Evolutionary conservation across 2,329 filamentous ascomycete species (phyloP).

Genomic region (Verticillium dahliae): DNA sequence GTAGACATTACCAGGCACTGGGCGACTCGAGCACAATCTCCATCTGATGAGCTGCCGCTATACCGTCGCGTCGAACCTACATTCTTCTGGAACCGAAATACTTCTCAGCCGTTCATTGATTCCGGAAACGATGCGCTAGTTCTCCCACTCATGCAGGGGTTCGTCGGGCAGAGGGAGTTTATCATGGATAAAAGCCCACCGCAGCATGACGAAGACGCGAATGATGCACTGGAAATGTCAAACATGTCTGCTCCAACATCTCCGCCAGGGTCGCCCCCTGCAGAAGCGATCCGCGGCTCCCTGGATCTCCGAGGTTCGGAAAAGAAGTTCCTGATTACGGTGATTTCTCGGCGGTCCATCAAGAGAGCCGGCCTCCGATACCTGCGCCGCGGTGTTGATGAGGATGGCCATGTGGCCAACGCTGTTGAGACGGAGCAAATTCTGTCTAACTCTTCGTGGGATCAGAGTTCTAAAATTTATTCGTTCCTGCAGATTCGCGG

Average conservation of each 20-base stretch:
- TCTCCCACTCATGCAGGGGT: slow-evolving; percentile 86
- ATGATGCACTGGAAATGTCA: slow-evolving; percentile 40
- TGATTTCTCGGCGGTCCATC: slow-evolving; percentile 84
- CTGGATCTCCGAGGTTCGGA: slow-evolving; percentile 41
- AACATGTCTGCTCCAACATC: slow-evolving; percentile 26
- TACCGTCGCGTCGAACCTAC: slow-evolving; percentile 66
- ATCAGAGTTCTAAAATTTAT: slow-evolving; percentile 55
- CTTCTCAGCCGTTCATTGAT: slow-evolving; percentile 68
- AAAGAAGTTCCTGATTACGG: slow-evolving; percentile 67
- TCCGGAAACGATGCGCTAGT: slow-evolving; percentile 65
- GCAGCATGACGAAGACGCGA: slow-evolving; percentile 39
- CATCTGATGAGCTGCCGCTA: slow-evolving; percentile 50
- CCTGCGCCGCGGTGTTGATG: slow-evolving; percentile 81
- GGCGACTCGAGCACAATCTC: slow-evolving; percentile 30
- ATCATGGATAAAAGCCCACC: slow-evolving; percentile 58
- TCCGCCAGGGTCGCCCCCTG: slow-evolving; percentile 15
- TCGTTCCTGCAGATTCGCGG: slow-evolving; percentile 86
- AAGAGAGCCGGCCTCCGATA: slow-evolving; percentile 86
- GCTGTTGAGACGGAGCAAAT: slow-evolving; percentile 94
- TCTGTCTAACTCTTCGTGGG: slow-evolving; percentile 65
- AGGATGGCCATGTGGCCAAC: slow-evolving; percentile 83
- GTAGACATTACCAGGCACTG: slow-evolving; percentile 76
- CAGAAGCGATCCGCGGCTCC: slow-evolving; percentile 18
- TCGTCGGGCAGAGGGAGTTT: slow-evolving; percentile 82
- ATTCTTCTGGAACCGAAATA: slow-evolving; percentile 87